Base-by-base conservation (phyloP, 106 monocot species). In the Dioscorea alata region DNA sequence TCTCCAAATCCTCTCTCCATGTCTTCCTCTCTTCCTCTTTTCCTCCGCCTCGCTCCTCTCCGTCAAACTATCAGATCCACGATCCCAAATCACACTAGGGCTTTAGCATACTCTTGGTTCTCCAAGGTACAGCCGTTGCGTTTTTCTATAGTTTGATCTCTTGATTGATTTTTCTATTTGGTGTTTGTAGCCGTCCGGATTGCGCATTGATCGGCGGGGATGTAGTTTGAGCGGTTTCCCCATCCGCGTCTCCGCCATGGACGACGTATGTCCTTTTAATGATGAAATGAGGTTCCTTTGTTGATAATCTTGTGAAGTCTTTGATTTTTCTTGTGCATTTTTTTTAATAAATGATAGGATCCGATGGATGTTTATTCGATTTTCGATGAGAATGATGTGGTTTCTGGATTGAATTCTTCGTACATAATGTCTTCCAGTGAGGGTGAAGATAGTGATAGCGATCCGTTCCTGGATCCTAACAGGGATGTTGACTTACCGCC, bases 381-480 rank as follows among this genome's bases (percentile, higher is more conserved):
- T 21, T 22, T 60, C 22, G 74, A 80, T 6, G 80, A 70, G 28
- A 70, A 50, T 49, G 61, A 61, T 35, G 74, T 58, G 17, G 13
- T 24, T 23, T 13, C 13, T 9, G 69, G 65, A 35, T 59, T 49
- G 58, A 50, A 66, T 50, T 16, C 69, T 16, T 69, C 22, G 50
- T 66, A 48, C 48, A 35, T 49, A 14, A 6, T 49, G 17, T 73
- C 69, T 54, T 75, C 75, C 13, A 88, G 81, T 62, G 87, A 84
- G 60, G 78, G 73, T 1, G 87, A 83, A 63, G 80, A 81, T 52
- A 81, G 78, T n/a, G 81, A 84, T 13, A 32, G 51, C 4, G 88
- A 76, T 8, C 58, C 72, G 6, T 4, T 78, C 6, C 15, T 75
- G 13, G 49, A 51, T 24, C 57, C 77, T 28, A 28, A n/a, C 17